Percentiles rank a stretch among this genome's conserved stretches.
phyloP scores from a whole-genome alignment of 495 filamentous ascomycete genomes.

The Hypoxylon fuscum region DNA sequence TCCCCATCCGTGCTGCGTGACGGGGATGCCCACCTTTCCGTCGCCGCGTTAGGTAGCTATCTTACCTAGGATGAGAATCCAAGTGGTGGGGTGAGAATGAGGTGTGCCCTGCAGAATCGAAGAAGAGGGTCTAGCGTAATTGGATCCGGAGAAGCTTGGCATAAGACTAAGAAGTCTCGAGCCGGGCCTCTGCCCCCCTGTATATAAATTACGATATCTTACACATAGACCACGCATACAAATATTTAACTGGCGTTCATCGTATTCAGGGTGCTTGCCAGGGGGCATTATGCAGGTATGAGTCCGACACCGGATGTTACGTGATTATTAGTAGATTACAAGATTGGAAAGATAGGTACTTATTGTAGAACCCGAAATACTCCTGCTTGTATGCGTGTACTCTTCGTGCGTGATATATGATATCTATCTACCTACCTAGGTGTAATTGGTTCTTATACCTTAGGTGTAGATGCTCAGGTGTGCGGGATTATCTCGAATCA shows the following conservation, averaged over 20 bases:
- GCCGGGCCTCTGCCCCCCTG: slow-evolving; percentile 19
- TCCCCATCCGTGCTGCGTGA: slow-evolving; percentile 12
- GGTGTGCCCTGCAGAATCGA: slow-evolving; percentile 22
- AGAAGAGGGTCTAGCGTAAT: slow-evolving; percentile 15
- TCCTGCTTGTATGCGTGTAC: slow-evolving; percentile 4
- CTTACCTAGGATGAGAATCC: slow-evolving; percentile 31
- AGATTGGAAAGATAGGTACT: no score
- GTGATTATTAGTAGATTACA: no score
- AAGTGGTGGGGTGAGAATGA: slow-evolving; percentile 22
- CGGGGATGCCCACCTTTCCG: slow-evolving; percentile 3
- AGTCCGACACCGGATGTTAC: no score
- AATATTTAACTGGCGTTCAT: slow-evolving; percentile 14
- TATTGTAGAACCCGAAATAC: no score
- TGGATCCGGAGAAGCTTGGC: slow-evolving; percentile 31
- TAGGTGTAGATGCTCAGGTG: slow-evolving; percentile 1
- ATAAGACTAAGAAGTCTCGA: slow-evolving; percentile 16
- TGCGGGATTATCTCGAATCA: slow-evolving; percentile 32
- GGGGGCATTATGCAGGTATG: background rate
- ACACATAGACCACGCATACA: slow-evolving; percentile 10
- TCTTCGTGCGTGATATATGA: slow-evolving; percentile 8
- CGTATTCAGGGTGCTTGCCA: no score
- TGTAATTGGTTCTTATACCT: background rate
- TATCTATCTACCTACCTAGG: slow-evolving; percentile 2
- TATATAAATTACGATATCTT: slow-evolving; percentile 15
- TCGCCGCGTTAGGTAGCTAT: slow-evolving; percentile 1